phyloP scores from a whole-genome alignment of 805 yeast genomes.

The Saccharomyces kudriavzevii region DNA sequence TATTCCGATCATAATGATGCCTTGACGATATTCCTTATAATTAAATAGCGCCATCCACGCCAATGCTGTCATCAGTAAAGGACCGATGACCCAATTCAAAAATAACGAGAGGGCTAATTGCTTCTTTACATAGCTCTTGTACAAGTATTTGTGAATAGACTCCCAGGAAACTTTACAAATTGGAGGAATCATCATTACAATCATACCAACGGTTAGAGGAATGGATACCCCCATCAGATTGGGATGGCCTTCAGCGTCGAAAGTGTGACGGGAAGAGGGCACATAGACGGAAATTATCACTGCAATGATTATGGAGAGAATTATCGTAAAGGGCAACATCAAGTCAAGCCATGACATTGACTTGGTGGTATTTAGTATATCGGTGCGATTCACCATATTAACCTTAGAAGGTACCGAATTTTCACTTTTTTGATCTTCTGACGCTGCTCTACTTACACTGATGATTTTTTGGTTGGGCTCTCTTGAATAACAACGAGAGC shows the following conservation, averaged over 20 bases:
- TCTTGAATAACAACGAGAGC: too few species aligned
- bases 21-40: conserved; percentile 40
- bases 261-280: conserved; percentile 32
- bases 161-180: conserved; percentile 50
- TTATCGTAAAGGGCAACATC: conserved; percentile 31
- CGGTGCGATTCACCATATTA: background rate
- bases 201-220: conserved; percentile 43
- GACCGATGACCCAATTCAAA: conserved; percentile 50
- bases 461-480: too few species aligned
- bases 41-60: conserved; percentile 47
- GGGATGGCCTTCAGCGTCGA: conserved; percentile 24
- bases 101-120: conserved; percentile 35
- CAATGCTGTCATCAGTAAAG: conserved; percentile 47
- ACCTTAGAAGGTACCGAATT: too few species aligned
- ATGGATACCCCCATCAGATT: conserved; percentile 34
- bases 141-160: conserved; percentile 27
- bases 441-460: too few species aligned
- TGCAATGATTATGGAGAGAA: conserved; percentile 34
- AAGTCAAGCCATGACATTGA: conserved; percentile 31
- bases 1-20: conserved; percentile 51
- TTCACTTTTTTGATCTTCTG: too few species aligned
- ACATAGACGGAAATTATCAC: conserved; percentile 36
- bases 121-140: conserved; percentile 16
- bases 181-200: conserved; percentile 52
- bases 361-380: background rate